Evolutionary conservation across 2,329 filamentous ascomycete species (phyloP).

Genomic region (Pseudocercospora fijiensis): DNA sequence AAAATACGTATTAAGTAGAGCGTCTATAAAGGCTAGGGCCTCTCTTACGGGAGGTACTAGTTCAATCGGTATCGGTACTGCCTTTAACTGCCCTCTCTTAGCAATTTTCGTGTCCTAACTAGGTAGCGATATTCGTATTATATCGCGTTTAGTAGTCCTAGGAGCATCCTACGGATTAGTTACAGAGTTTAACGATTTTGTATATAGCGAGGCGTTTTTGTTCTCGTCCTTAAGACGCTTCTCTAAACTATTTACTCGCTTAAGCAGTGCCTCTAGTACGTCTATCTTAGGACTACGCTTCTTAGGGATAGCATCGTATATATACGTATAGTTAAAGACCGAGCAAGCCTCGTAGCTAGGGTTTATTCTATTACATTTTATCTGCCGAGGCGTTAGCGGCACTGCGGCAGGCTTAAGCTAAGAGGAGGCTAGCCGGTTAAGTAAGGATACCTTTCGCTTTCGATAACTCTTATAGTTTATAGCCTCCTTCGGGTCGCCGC

Average conservation of each 20-base stretch:
- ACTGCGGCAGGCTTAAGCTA: neutral
- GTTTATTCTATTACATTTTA: constrained; percentile 84
- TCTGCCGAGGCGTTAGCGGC: constrained; percentile 54
- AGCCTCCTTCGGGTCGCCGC: constrained; percentile 76
- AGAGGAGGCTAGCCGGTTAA: constrained; percentile 5
- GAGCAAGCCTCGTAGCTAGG: constrained; percentile 86
- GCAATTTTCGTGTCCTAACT: constrained; percentile 8
- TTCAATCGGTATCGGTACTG: constrained; percentile 13
- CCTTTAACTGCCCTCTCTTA: constrained; percentile 7
- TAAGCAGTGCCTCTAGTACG: constrained; percentile 78
- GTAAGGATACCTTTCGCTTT: constrained; percentile 72
- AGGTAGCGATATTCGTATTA: constrained; percentile 6
- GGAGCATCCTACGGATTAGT: constrained; percentile 8
- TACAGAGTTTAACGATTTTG: constrained; percentile 12
- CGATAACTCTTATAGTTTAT: constrained; percentile 97
- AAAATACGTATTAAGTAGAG: constrained; percentile 71
- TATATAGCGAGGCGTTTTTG: constrained; percentile 44
- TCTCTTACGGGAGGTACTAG: constrained; percentile 19
- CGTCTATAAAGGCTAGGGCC: constrained; percentile 27
- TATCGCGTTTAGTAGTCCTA: constrained; percentile 9
- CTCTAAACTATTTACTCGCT: constrained; percentile 81
- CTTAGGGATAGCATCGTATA: constrained; percentile 88
- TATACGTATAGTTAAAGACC: constrained; percentile 81
- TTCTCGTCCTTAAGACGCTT: constrained; percentile 65
- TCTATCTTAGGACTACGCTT: constrained; percentile 89